Evolutionary conservation across 176 grass and related monocot species (phyloP).

Genomic region (Avena insularis): DNA sequence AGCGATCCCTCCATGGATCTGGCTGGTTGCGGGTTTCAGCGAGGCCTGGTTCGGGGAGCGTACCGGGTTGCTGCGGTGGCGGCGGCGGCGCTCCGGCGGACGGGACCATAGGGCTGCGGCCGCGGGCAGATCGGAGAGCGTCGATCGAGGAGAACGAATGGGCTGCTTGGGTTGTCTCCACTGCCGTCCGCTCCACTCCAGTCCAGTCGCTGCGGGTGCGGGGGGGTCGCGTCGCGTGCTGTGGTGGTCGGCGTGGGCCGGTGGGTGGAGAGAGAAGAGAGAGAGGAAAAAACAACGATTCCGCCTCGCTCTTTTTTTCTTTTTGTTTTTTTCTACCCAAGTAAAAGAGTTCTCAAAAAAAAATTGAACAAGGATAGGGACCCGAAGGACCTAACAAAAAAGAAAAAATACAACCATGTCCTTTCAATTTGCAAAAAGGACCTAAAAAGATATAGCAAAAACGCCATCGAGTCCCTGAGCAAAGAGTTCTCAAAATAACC

Average conservation of each 20-base stretch:
- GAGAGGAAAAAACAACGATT: neutral
- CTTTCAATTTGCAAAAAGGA: too few species aligned
- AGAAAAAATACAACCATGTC: too few species aligned
- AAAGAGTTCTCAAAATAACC: neutral
- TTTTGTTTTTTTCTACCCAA: neutral
- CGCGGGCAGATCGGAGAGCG: neutral
- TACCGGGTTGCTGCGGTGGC: conserved; percentile 10
- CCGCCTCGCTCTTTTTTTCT: neutral
- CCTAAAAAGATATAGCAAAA: too few species aligned
- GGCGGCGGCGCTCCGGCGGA: conserved; percentile 13
- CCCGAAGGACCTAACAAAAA: too few species aligned
- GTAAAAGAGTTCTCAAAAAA: neutral
- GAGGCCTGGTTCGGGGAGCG: neutral
- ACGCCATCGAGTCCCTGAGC: too few species aligned
- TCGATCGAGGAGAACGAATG: neutral
- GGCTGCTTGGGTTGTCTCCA: conserved; percentile 27
- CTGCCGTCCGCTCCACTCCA: conserved; percentile 22
- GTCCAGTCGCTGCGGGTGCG: conserved; percentile 20
- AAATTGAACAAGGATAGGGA: too few species aligned
- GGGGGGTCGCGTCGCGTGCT: neutral
- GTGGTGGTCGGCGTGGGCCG: conserved; percentile 25
- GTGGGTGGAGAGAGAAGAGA: neutral
- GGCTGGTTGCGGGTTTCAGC: neutral
- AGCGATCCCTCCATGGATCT: conserved; percentile 15
- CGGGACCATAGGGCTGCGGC: conserved; percentile 14